These are phyloP conservation scores for Daedalea quercina DNA, from an alignment of 768 basidiomycete species.

Conservation along the genomic window DNA sequence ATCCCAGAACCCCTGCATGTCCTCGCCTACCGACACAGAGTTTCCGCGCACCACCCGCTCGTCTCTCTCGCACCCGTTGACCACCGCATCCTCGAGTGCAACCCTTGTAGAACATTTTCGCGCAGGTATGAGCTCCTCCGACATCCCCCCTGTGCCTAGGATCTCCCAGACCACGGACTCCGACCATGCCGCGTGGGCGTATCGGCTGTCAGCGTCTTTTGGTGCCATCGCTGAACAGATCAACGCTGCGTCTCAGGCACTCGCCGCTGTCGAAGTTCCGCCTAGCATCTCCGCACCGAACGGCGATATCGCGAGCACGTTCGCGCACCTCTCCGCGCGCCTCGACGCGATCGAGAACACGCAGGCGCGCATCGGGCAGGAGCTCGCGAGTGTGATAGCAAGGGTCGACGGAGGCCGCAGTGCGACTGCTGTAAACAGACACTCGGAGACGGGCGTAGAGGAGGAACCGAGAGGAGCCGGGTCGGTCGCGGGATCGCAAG, in stretches of 20 bases:
- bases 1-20: background rate
- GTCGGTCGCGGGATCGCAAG: slow-evolving; percentile 4
- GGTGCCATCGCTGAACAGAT: slow-evolving; percentile 35
- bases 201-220: slow-evolving; percentile 31
- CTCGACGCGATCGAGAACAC: slow-evolving; percentile 27
- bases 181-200: slow-evolving; percentile 18
- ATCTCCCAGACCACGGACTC: background rate
- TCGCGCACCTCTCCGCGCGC: slow-evolving; percentile 18
- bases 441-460: slow-evolving; percentile 1
- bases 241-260: slow-evolving; percentile 31
- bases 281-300: background rate
- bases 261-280: slow-evolving; percentile 21
- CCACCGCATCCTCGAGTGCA: background rate
- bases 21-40: background rate
- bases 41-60: background rate
- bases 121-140: background rate
- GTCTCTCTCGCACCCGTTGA: background rate
- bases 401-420: slow-evolving; percentile 10
- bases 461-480: slow-evolving; percentile 2
- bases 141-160: background rate
- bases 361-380: slow-evolving; percentile 26
- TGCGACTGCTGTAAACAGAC: background rate
- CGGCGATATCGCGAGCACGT: background rate
- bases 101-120: slow-evolving; percentile 2
- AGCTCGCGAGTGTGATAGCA: slow-evolving; percentile 24